Evolutionary conservation across 1,139 yeast genomes (phyloP).

Genomic region (Schwanniomyces etchellsii): DNA sequence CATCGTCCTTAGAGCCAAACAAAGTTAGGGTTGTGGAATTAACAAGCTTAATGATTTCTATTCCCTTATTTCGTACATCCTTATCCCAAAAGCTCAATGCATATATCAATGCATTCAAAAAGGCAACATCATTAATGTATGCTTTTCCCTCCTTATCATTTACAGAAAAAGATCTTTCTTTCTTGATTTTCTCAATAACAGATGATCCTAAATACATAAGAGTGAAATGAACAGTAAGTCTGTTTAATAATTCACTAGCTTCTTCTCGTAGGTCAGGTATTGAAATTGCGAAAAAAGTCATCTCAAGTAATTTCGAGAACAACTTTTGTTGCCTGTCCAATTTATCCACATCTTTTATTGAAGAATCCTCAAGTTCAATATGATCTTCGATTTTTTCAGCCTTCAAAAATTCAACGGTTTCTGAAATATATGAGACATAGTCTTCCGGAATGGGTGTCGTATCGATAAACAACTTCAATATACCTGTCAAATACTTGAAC

Average conservation of each 20-base stretch:
- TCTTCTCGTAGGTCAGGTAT: conserved; percentile 70
- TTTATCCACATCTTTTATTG: conserved; percentile 42
- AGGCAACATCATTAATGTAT: conserved; percentile 61
- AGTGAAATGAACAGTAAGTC: conserved; percentile 74
- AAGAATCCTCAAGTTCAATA: conserved; percentile 36
- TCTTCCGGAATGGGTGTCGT: conserved; percentile 57
- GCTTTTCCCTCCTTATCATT: conserved; percentile 76
- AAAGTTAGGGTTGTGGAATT: conserved; percentile 58
- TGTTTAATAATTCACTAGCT: conserved; percentile 55
- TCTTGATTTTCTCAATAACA: conserved; percentile 63
- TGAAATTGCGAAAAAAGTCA: conserved; percentile 70
- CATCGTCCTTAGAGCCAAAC: conserved; percentile 63
- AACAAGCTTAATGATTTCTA: conserved; percentile 57
- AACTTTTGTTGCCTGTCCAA: conserved; percentile 58
- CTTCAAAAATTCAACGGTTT: conserved; percentile 44
- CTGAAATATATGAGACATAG: conserved; percentile 38
- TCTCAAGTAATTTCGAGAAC: conserved; percentile 56
- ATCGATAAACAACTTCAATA: conserved; percentile 66
- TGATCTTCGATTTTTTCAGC: conserved; percentile 34
- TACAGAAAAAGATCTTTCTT: conserved; percentile 66
- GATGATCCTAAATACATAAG: conserved; percentile 72
- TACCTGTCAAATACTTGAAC: conserved; percentile 61
- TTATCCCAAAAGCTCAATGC: conserved; percentile 77
- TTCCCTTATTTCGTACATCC: conserved; percentile 67
- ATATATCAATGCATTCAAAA: conserved; percentile 69